These are phyloP conservation scores for Boletus rex-veris DNA, from an alignment of 768 basidiomycete genomes.

Conservation along the genomic window DNA sequence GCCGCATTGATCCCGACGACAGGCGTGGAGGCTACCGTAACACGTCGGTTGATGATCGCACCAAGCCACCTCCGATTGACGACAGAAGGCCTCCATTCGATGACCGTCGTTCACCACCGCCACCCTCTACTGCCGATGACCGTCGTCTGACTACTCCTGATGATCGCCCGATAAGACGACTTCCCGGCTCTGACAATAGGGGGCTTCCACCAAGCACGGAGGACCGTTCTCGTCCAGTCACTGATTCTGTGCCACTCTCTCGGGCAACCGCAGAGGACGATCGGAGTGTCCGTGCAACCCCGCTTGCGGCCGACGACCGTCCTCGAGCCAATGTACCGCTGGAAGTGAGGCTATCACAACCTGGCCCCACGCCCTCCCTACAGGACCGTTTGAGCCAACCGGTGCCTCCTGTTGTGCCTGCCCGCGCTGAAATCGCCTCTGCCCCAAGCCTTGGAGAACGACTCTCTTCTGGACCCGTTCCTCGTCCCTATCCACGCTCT, in stretches of 20 bases:
- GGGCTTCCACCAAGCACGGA: conserved; percentile 12
- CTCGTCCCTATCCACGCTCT: conserved; percentile 21
- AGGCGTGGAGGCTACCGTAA: conserved; percentile 23
- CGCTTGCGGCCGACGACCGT: conserved; percentile 26
- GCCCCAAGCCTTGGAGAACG: conserved; percentile 42
- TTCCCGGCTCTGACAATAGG: conserved; percentile 20
- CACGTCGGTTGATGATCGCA: conserved; percentile 20
- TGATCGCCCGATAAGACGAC: conserved; percentile 32
- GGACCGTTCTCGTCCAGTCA: conserved; percentile 19
- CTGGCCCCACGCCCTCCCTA: conserved; percentile 31
- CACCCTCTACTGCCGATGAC: conserved; percentile 16
- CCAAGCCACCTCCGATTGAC: conserved; percentile 27
- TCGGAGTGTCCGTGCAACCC: conserved; percentile 18
- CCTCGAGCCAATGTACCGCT: conserved; percentile 27
- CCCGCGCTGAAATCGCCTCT: conserved; percentile 24
- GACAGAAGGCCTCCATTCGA: conserved; percentile 30
- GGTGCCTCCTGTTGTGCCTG: conserved; percentile 6
- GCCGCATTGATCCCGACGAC: conserved; percentile 33
- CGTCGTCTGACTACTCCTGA: conserved; percentile 25
- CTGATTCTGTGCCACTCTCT: conserved; percentile 15
- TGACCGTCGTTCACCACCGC: conserved; percentile 24
- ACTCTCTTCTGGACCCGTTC: conserved; percentile 33
- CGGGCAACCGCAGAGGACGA: conserved; percentile 27
- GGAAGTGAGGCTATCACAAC: conserved; percentile 41
- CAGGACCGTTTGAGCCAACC: conserved; percentile 40